phyloP scores from a whole-genome alignment of 352 stramenopile genomes.

The Globisporangium canariense region DNA sequence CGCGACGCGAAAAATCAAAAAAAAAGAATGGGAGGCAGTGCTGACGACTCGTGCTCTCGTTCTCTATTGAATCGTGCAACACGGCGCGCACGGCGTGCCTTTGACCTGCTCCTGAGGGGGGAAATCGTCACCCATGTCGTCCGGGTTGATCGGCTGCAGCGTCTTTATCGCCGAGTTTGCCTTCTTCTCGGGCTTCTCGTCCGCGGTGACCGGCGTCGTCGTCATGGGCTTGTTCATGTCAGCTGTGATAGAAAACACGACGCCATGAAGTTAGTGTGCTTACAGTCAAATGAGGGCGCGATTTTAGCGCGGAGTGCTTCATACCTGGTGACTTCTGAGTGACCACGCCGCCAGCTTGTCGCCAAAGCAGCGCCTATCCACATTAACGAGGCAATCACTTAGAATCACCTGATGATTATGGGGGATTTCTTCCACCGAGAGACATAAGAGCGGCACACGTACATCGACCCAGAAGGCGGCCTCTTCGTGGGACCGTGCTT shows the following conservation, averaged over 20 bases:
- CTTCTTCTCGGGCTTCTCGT: constrained; percentile 9
- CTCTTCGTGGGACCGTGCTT: constrained; percentile 82
- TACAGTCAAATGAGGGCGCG: background rate
- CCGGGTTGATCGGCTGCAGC: constrained; percentile 14
- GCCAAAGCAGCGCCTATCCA: constrained; percentile 71
- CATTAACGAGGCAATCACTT: background rate
- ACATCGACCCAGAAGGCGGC: constrained; percentile 86
- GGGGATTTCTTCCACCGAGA: background rate
- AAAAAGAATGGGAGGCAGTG: constrained; percentile 4
- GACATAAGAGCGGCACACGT: background rate
- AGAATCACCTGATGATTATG: background rate
- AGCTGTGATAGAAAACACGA: constrained; percentile 5
- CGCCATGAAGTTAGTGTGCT: background rate
- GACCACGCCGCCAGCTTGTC: constrained; percentile 73
- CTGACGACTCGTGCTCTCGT: constrained; percentile 13
- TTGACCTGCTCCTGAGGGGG: constrained; percentile 23
- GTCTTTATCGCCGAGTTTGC: constrained; percentile 11
- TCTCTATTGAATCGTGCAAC: constrained; percentile 70
- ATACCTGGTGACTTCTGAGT: constrained; percentile 71
- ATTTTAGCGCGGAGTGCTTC: too few species aligned
- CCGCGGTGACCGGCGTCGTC: constrained; percentile 10
- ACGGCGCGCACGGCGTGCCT: constrained; percentile 48
- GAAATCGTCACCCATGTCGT: constrained; percentile 15
- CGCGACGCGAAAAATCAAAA: background rate
- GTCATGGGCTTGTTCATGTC: constrained; percentile 24